These are phyloP conservation scores for Gregarina niphandrodes DNA, from an alignment of 169 alveolate genomes.

Conservation along the genomic window DNA sequence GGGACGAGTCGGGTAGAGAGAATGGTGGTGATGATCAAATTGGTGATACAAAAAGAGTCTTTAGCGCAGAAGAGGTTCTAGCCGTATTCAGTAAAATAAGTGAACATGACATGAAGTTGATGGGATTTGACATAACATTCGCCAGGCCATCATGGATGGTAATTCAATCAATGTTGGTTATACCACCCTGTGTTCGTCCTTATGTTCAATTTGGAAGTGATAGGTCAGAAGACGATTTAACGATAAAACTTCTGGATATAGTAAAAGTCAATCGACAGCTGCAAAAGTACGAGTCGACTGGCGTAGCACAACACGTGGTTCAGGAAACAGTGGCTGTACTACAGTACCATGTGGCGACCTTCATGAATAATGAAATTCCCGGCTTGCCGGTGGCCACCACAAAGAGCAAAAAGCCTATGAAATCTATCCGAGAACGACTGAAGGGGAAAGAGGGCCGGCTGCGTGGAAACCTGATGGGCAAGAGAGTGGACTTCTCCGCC, in stretches of 20 bases:
- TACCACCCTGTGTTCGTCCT: constrained; percentile 98
- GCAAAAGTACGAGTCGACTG: constrained; percentile 52
- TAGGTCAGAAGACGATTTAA: constrained; percentile 89
- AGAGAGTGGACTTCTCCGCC: constrained; percentile 96
- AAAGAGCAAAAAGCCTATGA: constrained; percentile 80
- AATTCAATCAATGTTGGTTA: constrained; percentile 75
- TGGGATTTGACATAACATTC: constrained; percentile 76
- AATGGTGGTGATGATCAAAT: constrained; percentile 35
- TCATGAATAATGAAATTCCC: constrained; percentile 85
- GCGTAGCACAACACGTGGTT: constrained; percentile 64
- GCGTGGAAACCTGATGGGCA: constrained; percentile 98
- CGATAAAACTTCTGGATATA: constrained; percentile 78
- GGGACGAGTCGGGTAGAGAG: constrained; percentile 29
- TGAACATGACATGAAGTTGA: constrained; percentile 47
- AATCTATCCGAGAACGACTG: constrained; percentile 84
- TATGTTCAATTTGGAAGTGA: constrained; percentile 63
- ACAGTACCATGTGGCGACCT: constrained; percentile 82
- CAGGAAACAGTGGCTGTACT: constrained; percentile 64
- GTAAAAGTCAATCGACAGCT: constrained; percentile 67
- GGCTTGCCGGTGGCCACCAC: constrained; percentile 84
- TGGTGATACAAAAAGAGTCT: constrained; percentile 33
- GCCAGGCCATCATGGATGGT: constrained; percentile 85
- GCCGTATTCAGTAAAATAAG: constrained; percentile 56
- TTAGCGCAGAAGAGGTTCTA: constrained; percentile 61
- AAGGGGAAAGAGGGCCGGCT: constrained; percentile 98